Conservation (phyloP, 2,329 filamentous ascomycete species). For the Colletotrichum trifolii region DNA sequence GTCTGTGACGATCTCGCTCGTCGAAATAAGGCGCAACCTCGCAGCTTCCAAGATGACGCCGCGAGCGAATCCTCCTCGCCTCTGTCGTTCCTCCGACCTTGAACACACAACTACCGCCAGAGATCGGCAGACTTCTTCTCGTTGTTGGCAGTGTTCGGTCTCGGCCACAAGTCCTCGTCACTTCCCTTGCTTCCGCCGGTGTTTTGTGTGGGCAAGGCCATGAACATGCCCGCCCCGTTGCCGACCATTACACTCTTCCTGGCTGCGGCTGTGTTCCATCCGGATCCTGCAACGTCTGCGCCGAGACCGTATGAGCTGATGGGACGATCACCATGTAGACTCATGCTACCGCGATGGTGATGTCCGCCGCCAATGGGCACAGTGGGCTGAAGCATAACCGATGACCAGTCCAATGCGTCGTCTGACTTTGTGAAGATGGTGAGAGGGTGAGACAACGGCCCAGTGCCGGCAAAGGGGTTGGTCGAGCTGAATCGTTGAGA, state of each 20-base stretch:
- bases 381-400: slow-evolving; percentile 59
- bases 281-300: slow-evolving; percentile 59
- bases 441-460: slow-evolving; percentile 62
- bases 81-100: neutral
- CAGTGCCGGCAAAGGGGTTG: slow-evolving; percentile 53
- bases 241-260: slow-evolving; percentile 66
- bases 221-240: slow-evolving; percentile 62
- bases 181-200: slow-evolving; percentile 36
- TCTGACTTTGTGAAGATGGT: slow-evolving; percentile 71
- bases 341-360: slow-evolving; percentile 34
- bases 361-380: slow-evolving; percentile 36
- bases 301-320: slow-evolving; percentile 68
- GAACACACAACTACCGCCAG: slow-evolving; percentile 25
- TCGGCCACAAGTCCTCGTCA: slow-evolving; percentile 49
- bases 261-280: slow-evolving; percentile 64
- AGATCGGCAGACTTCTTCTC: slow-evolving; percentile 32
- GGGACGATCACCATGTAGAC: slow-evolving; percentile 51
- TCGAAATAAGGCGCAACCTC: neutral
- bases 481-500: slow-evolving; percentile 67
- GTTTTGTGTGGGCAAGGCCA: slow-evolving; percentile 58
- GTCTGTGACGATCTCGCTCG: neutral
- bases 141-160: slow-evolving; percentile 34
- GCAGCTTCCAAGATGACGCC: neutral
- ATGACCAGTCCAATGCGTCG: slow-evolving; percentile 69
- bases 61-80: neutral